Evolutionary conservation across 2,329 filamentous ascomycete species (phyloP), one percentile per base, ranked within the genome.

Genomic region (Penicillium nordicum): DNA sequence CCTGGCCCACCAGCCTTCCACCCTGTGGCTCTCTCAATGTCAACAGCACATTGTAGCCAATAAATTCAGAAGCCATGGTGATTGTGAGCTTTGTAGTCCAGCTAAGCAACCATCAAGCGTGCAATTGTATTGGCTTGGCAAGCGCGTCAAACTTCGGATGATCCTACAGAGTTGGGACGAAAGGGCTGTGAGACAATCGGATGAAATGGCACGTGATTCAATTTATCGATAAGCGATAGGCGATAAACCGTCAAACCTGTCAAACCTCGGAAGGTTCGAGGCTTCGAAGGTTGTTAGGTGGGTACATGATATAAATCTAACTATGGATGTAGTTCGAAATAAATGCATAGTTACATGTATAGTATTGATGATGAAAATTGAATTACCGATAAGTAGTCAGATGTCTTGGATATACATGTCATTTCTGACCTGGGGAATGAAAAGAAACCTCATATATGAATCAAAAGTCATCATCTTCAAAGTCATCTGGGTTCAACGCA

Each of bases 21-120:
- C 84, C 83, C 2, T 82, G 80, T 50, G 88, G 87, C 57, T 84
- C 79, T 66, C 82, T 83, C 61, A 94, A 80, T 36, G 87, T 88
- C 67, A 94, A 86, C 58, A 85, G 78, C 75, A 94, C 90, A 58
- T 87, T 85, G 72, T 90, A 82, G 59, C 90, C 90, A 67, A 90
- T 85, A 71, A 93, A 91, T 68, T 85, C 80, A 57, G 81, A 80
- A 47, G 87, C 85, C 86, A 89, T 89, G 64, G 57, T 75, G 61
- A 60, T 51, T 46, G 38, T 21, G 50, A 51, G 36, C 41, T 40
- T 36, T 11, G 9, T 25, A 32, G 2, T 47, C 41, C 48, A 60
- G 49, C 53, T 18, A 36, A 50, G 37, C 41, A 49, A 49, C 27
- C 51, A 47, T 44, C 21, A 32, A 50, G 21, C 11, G 21, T n/a